Conservation (phyloP, 305 asterid genomes). For the Solanum chacoense region DNA sequence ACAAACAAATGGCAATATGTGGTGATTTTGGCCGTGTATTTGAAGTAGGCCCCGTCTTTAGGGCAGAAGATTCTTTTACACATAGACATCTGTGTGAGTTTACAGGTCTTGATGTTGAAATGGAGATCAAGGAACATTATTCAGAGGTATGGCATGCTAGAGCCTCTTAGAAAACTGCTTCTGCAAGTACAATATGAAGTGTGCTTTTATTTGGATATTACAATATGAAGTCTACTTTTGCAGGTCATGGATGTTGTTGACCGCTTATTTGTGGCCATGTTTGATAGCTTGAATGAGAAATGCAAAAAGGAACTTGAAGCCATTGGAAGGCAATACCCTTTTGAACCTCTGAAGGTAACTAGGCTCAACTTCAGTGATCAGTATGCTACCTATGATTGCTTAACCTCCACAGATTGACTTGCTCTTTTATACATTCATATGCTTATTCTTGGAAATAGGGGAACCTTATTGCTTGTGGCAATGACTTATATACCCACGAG, state of each 20-base stretch:
- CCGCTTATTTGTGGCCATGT: conserved; percentile 57
- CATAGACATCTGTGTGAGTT: conserved; percentile 92
- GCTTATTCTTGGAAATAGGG: background rate
- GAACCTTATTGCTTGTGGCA: background rate
- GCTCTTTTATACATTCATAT: background rate
- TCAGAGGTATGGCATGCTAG: conserved; percentile 44
- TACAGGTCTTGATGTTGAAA: conserved; percentile 89
- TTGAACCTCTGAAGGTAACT: conserved; percentile 66
- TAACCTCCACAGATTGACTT: background rate
- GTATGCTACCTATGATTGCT: conserved; percentile 1
- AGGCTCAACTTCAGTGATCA: background rate
- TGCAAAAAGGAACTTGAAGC: conserved; percentile 70
- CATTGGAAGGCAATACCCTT: conserved; percentile 63
- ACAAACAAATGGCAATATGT: conserved; percentile 80
- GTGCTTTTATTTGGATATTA: conserved; percentile 1
- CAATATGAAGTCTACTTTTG: conserved; percentile 1
- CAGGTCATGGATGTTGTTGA: conserved; percentile 92
- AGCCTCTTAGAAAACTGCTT: background rate
- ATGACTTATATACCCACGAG: background rate
- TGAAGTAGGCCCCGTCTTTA: conserved; percentile 76
- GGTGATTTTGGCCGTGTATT: conserved; percentile 85
- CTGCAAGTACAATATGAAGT: background rate
- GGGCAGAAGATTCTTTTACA: conserved; percentile 84
- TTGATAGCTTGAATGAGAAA: conserved; percentile 49
- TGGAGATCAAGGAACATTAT: conserved; percentile 80